Conservation (phyloP, 768 basidiomycete genomes). For the Plicaturopsis crispa region DNA sequence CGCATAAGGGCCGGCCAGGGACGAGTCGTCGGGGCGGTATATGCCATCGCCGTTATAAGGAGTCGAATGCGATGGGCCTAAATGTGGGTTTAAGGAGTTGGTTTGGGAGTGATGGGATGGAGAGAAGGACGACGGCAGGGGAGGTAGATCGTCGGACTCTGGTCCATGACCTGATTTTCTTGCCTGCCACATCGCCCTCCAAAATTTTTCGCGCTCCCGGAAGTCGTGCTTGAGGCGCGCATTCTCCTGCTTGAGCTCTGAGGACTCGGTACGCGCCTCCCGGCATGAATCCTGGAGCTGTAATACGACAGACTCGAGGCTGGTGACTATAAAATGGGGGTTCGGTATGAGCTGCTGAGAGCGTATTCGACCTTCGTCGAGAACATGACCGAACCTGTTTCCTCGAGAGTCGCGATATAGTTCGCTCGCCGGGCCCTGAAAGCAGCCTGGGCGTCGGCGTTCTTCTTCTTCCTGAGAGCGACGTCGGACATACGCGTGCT, state of each 20-base stretch:
- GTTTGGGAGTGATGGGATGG: no score
- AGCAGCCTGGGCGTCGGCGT: slow-evolving; percentile 84
- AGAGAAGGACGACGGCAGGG: slow-evolving; percentile 37
- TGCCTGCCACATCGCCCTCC: slow-evolving; percentile 62
- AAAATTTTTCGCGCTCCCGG: slow-evolving; percentile 68
- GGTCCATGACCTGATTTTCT: slow-evolving; percentile 48
- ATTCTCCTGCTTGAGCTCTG: slow-evolving; percentile 62
- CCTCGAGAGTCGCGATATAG: slow-evolving; percentile 83
- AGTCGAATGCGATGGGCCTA: slow-evolving; percentile 24
- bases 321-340: slow-evolving; percentile 49
- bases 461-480: slow-evolving; percentile 79
- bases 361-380: background rate
- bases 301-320: slow-evolving; percentile 76
- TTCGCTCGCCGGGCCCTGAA: slow-evolving; percentile 77
- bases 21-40: slow-evolving; percentile 41
- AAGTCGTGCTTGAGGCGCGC: slow-evolving; percentile 53
- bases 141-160: slow-evolving; percentile 45
- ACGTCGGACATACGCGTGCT: slow-evolving; percentile 50
- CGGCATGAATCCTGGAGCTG: slow-evolving; percentile 78
- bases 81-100: slow-evolving; percentile 25
- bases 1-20: slow-evolving; percentile 36
- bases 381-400: slow-evolving; percentile 36
- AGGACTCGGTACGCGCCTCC: slow-evolving; percentile 52
- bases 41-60: slow-evolving; percentile 37
- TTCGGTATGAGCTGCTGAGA: slow-evolving; percentile 8